Evolutionary conservation across 225 moss, liverwort and hornwort genomes (phyloP).

Genomic region (Asterella californica): DNA sequence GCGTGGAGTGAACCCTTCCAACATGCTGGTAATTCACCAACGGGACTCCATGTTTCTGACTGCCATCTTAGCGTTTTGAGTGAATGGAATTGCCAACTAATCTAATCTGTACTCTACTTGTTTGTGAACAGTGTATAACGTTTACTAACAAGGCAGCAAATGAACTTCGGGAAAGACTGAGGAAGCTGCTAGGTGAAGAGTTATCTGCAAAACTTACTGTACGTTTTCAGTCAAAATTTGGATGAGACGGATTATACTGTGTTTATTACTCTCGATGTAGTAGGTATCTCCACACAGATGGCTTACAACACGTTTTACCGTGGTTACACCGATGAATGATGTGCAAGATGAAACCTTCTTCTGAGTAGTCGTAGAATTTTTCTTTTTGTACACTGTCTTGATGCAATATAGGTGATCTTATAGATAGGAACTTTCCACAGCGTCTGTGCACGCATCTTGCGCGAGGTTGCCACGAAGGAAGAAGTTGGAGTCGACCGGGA

Average conservation of each 20-base stretch:
- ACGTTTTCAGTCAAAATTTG: neutral
- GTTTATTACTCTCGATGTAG: neutral
- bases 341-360: neutral
- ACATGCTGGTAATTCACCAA: slow-evolving; percentile 29
- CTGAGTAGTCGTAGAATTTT: neutral
- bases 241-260: neutral
- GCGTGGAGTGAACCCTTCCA: slow-evolving; percentile 32
- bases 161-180: slow-evolving; percentile 42
- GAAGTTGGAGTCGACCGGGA: slow-evolving; percentile 31
- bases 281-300: neutral
- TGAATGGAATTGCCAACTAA: neutral
- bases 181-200: slow-evolving; percentile 30
- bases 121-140: slow-evolving; percentile 40
- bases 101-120: neutral
- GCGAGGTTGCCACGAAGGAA: slow-evolving; percentile 31
- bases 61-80: neutral
- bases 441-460: slow-evolving; percentile 42
- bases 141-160: slow-evolving; percentile 54
- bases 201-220: slow-evolving; percentile 31
- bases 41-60: neutral
- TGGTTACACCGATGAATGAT: neutral
- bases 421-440: slow-evolving; percentile 52
- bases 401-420: neutral
- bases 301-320: neutral
- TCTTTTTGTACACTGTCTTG: neutral